phyloP scores from a whole-genome alignment of 2,329 filamentous ascomycete genomes.

The Calonectria hongkongensis region DNA sequence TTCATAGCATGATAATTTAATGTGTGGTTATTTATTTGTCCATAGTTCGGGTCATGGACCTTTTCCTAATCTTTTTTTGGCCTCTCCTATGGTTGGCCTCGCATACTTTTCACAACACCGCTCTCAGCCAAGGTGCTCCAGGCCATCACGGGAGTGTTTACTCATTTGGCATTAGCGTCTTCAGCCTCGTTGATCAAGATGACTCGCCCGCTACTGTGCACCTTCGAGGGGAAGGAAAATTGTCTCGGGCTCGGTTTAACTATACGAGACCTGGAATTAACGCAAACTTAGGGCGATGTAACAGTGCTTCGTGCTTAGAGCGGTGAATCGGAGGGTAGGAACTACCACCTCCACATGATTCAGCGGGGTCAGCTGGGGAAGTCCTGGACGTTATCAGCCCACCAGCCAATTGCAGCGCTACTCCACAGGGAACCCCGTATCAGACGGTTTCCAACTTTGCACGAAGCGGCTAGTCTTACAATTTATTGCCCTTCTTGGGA shows the following conservation, averaged over 20 bases:
- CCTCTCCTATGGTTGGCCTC: too few relatives aligned
- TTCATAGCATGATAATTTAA: not conserved
- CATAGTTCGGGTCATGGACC: too few relatives aligned
- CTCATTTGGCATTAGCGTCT: too few relatives aligned
- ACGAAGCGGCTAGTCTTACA: conserved; percentile 16
- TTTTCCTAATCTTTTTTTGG: too few relatives aligned
- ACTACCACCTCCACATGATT: not conserved
- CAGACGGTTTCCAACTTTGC: not conserved
- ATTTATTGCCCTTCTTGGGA: conserved; percentile 13
- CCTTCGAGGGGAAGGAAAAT: not conserved
- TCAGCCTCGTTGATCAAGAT: not conserved
- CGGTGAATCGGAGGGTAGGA: not conserved
- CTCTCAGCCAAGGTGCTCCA: too few relatives aligned
- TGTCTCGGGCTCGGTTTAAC: not conserved
- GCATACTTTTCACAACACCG: too few relatives aligned
- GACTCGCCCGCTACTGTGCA: not conserved
- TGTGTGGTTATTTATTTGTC: too few relatives aligned
- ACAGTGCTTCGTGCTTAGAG: not conserved
- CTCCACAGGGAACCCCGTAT: conserved; percentile 9
- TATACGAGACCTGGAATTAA: not conserved
- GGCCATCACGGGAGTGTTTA: too few relatives aligned
- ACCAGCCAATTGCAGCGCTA: not conserved
- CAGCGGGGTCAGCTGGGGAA: not conserved
- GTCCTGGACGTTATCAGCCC: not conserved
- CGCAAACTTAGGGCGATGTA: not conserved